Conservation (phyloP, 2,329 filamentous ascomycete species). For the Xylariales sp. region DNA sequence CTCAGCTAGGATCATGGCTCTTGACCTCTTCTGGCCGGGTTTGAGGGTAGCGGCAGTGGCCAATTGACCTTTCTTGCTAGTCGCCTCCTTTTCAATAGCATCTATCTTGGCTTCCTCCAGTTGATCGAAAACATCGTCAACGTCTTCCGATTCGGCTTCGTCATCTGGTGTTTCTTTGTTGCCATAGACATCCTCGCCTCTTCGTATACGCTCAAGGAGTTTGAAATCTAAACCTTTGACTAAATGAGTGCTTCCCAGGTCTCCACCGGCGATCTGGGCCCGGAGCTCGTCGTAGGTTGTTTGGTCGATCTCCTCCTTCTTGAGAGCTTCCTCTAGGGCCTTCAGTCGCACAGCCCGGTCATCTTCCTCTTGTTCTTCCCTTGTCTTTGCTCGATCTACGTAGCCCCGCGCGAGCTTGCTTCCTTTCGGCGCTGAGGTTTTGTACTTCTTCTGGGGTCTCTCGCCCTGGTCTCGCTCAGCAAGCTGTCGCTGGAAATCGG, state of each 20-base stretch:
- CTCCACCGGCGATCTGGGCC: conserved; percentile 76
- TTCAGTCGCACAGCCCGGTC: conserved; percentile 62
- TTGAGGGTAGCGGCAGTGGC: conserved; percentile 43
- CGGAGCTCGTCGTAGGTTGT: conserved; percentile 71
- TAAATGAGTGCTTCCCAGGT: conserved; percentile 74
- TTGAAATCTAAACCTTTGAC: conserved; percentile 90
- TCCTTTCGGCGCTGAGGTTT: conserved; percentile 76
- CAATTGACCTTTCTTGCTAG: conserved; percentile 57
- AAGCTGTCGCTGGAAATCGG: conserved; percentile 79
- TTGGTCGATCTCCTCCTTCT: conserved; percentile 78
- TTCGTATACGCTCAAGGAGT: conserved; percentile 63
- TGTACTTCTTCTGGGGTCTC: conserved; percentile 67
- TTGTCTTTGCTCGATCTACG: conserved; percentile 69
- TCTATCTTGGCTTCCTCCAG: conserved; percentile 52
- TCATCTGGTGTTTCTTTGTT: conserved; percentile 22
- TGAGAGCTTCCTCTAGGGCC: conserved; percentile 75
- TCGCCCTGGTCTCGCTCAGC: conserved; percentile 61
- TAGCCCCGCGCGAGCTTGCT: conserved; percentile 77
- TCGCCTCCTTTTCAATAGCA: conserved; percentile 45
- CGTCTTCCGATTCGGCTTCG: conserved; percentile 35
- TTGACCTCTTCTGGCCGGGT: conserved; percentile 56
- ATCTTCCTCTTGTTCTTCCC: conserved; percentile 49
- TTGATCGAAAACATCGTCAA: conserved; percentile 64
- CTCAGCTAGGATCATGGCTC: conserved; percentile 64
- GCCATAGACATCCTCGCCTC: conserved; percentile 63